Conservation (phyloP, 768 basidiomycete genomes). For the Paxillus involutus region DNA sequence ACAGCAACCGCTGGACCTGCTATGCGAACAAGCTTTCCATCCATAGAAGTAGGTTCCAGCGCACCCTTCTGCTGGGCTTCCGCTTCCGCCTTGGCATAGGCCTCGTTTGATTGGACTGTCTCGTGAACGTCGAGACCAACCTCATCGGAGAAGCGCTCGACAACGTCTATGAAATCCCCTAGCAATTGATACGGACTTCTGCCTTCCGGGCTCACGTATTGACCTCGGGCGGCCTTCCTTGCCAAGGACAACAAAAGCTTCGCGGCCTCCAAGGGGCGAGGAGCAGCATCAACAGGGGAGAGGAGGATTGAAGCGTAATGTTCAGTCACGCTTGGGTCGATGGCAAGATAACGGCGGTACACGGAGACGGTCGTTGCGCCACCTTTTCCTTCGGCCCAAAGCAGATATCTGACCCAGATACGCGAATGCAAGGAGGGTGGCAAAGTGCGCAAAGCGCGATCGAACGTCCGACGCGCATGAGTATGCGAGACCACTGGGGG, state of each 20-base stretch:
- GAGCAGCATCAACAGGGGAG: conserved; percentile 50
- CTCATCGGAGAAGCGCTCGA: conserved; percentile 88
- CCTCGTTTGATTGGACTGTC: conserved; percentile 57
- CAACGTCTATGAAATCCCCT: conserved; percentile 88
- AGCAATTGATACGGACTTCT: conserved; percentile 96
- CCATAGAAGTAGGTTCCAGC: conserved; percentile 44
- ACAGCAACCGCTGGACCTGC: conserved; percentile 63
- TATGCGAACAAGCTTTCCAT: conserved; percentile 69
- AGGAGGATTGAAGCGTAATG: conserved; percentile 72
- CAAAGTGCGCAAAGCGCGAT: conserved; percentile 90
- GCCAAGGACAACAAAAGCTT: conserved; percentile 86
- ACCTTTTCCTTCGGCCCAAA: conserved; percentile 86
- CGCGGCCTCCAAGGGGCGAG: conserved; percentile 89
- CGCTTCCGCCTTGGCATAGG: conserved; percentile 47
- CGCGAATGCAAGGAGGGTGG: conserved; percentile 90
- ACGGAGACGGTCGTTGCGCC: conserved; percentile 76
- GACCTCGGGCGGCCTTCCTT: conserved; percentile 78
- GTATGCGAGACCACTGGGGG: conserved; percentile 82
- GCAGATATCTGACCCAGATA: conserved; percentile 90
- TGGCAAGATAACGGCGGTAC: conserved; percentile 85
- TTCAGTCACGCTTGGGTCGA: conserved; percentile 82
- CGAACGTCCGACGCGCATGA: conserved; percentile 91
- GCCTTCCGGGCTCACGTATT: conserved; percentile 84
- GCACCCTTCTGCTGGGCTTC: conserved; percentile 32
- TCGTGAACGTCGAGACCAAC: conserved; percentile 87